Percentiles rank a stretch among this genome's conserved stretches.
These are phyloP conservation scores for Ogataea naganishii DNA, from an alignment of 805 yeast genomes.

Conservation along the genomic window DNA sequence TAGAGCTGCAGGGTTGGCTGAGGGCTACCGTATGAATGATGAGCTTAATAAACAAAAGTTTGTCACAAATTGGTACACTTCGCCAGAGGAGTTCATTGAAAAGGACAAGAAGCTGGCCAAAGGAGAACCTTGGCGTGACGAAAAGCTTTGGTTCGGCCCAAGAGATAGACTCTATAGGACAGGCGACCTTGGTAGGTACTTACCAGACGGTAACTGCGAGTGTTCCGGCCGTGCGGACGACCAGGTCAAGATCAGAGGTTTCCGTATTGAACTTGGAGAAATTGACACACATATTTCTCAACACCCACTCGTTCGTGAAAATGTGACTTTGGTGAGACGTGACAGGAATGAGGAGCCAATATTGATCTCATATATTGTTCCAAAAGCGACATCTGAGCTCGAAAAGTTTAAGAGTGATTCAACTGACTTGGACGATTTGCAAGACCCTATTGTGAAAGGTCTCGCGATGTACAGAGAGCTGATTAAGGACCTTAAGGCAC, in stretches of 20 bases:
- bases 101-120: constrained; percentile 38
- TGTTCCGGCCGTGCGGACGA: constrained; percentile 99
- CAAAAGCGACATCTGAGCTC: constrained; percentile 42
- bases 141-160: constrained; percentile 90
- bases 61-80: constrained; percentile 84
- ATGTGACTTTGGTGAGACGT: constrained; percentile 83
- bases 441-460: constrained; percentile 70
- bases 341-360: constrained; percentile 91
- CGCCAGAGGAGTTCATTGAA: constrained; percentile 51
- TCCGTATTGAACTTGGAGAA: constrained; percentile 96
- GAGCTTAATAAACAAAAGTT: constrained; percentile 84
- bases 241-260: constrained; percentile 97
- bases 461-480: constrained; percentile 67
- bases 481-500: constrained; percentile 72
- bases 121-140: constrained; percentile 59
- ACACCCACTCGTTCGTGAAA: constrained; percentile 87
- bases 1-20: constrained; percentile 96
- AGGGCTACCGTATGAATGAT: constrained; percentile 89
- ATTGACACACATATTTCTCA: constrained; percentile 96
- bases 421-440: constrained; percentile 34
- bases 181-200: constrained; percentile 93
- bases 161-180: constrained; percentile 94
- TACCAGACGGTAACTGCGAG: constrained; percentile 96
- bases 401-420: constrained; percentile 41
- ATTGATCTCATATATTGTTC: constrained; percentile 85